phyloP scores from a whole-genome alignment of 2,329 filamentous ascomycete species.

The Alternaria sp. region DNA sequence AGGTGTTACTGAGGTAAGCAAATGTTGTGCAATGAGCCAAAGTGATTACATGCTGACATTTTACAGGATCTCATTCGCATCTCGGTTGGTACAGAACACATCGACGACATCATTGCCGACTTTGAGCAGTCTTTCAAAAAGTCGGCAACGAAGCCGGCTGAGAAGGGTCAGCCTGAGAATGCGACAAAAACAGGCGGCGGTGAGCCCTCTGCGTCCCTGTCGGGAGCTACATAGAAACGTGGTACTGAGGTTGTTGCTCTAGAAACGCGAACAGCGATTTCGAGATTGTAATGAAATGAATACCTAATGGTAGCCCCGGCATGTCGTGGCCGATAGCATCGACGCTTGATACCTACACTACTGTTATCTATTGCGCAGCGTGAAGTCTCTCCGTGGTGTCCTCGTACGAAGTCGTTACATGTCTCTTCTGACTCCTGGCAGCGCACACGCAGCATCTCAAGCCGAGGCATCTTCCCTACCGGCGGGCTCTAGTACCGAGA shows the following conservation, averaged over 20 bases:
- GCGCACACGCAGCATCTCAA: not conserved
- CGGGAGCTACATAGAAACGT: conserved; percentile 33
- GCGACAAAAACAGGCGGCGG: conserved; percentile 39
- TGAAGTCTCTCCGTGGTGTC: not conserved
- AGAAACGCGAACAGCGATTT: not conserved
- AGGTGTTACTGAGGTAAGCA: conserved; percentile 75
- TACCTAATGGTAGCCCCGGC: not conserved
- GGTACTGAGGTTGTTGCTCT: not conserved
- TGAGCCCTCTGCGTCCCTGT: conserved; percentile 35
- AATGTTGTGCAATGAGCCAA: not conserved
- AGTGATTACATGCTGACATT: not conserved
- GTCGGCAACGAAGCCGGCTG: conserved; percentile 53
- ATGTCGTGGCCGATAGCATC: not conserved
- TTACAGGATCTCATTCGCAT: conserved; percentile 85
- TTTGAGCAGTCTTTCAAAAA: conserved; percentile 88
- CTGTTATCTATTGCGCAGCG: not conserved
- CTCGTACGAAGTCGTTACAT: conserved; percentile 3
- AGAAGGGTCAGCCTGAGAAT: conserved; percentile 42
- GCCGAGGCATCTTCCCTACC: conserved; percentile 8
- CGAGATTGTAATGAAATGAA: not conserved
- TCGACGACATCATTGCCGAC: conserved; percentile 95
- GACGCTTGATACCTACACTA: not conserved
- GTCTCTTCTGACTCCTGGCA: not conserved
- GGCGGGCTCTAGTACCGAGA: not conserved
- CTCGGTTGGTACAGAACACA: conserved; percentile 93